phyloP scores from a whole-genome alignment of 192 early-diverging fungal species.

The Coemansia sp. region DNA sequence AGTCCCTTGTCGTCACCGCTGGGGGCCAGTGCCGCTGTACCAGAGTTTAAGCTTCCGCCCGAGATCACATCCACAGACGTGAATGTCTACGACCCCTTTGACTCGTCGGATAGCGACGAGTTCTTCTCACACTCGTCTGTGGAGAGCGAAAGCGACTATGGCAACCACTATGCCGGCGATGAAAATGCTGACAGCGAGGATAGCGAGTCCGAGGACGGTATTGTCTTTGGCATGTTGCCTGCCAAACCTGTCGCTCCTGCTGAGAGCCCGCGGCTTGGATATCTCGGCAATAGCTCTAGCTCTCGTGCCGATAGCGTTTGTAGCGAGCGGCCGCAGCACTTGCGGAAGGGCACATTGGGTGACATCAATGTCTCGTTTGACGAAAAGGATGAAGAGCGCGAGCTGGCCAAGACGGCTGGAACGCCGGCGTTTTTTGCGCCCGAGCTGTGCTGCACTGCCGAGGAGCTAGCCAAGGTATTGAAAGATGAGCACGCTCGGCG shows the following conservation, averaged over 20 bases:
- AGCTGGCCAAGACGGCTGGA: conserved; percentile 92
- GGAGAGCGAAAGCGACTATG: conserved; percentile 49
- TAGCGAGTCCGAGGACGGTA: conserved; percentile 21
- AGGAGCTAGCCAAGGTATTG: conserved; percentile 43
- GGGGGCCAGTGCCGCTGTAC: neutral
- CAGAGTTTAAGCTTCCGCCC: conserved; percentile 38
- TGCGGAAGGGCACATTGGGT: conserved; percentile 34
- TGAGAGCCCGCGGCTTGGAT: neutral
- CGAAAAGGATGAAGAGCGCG: conserved; percentile 67
- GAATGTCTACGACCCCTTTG: conserved; percentile 54
- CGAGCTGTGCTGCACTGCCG: conserved; percentile 80
- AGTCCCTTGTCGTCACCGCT: conserved; percentile 3
- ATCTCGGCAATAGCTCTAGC: neutral
- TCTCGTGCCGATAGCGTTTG: neutral
- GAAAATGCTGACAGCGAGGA: conserved; percentile 11
- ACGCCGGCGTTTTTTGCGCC: conserved; percentile 98
- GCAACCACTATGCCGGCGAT: conserved; percentile 10
- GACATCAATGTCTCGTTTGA: conserved; percentile 45
- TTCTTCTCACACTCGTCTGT: conserved; percentile 47
- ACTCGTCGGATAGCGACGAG: conserved; percentile 55
- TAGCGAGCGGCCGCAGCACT: conserved; percentile 19
- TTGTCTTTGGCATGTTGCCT: conserved; percentile 36
- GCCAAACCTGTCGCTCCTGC: neutral
- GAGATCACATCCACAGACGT: conserved; percentile 37
- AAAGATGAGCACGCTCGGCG: conserved; percentile 26